Base-by-base conservation (phyloP, 768 basidiomycete species). In the Russula olivacea region DNA sequence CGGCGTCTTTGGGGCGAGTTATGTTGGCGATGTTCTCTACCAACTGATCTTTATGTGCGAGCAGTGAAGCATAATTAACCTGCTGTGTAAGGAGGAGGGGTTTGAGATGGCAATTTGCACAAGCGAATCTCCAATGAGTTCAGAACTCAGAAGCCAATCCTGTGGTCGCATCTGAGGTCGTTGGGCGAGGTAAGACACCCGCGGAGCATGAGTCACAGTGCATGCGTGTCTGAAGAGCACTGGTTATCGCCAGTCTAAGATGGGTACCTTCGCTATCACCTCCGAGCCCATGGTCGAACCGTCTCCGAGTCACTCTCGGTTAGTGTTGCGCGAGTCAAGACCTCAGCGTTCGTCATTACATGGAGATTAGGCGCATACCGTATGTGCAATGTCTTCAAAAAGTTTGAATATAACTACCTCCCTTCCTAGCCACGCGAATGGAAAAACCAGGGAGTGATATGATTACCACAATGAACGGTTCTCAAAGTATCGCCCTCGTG, bases 401-500 rank as follows among this genome's bases (percentile, higher is more conserved):
- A 43, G 17, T 19, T 9, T 17, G 41, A 4, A 21, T 10, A 47
- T 12, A 21, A 45, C 43, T 45, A 45, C n/a, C 10, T 21, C n/a
- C 4, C 4, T 21, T 21, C n/a, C n/a, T 47, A 11, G 45, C 45
- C 45, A 12, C 45, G 21, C 45, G 21, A 21, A 21, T 47, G 21
- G 11, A 10, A 21, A 47, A 47, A 47, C n/a, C 8, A 45, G 43
- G 38, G 38, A 11, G 19, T 28, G 15, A 49, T 4, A 21, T 12
- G 28, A 43, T 61, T 54, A 76, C 77, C 76, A 76, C 11, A 66
- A 66, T 11, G 70, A 61, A 61, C 65, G 60, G 30, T 68, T 59
- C 10, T 69, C 70, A 70, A 92, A 91, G 76, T 86, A 92, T 72
- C 82, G 84, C 66, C 86, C 81, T 64, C 83, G 77, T 28, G 87